phyloP scores from a whole-genome alignment of 2,329 filamentous ascomycete species.

The Cercospora zeina region DNA sequence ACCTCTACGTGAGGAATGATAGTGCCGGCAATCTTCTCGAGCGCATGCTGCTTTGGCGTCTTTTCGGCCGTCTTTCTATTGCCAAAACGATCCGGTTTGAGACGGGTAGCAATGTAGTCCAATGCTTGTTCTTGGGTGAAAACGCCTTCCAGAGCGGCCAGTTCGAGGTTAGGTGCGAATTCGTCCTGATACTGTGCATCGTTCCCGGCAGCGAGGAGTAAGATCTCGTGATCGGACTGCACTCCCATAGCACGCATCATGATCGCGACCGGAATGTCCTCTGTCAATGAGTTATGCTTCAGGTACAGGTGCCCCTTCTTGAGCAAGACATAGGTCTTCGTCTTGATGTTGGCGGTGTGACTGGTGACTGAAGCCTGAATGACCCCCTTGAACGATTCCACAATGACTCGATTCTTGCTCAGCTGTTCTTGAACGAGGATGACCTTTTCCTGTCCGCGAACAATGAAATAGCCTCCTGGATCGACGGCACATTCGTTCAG shows the following conservation, averaged over 20 bases:
- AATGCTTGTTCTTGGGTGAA: constrained; percentile 94
- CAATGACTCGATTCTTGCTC: constrained; percentile 98
- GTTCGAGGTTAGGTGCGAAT: constrained; percentile 93
- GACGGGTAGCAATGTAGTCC: constrained; percentile 82
- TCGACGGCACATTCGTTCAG: constrained; percentile 96
- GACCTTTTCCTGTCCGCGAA: constrained; percentile 96
- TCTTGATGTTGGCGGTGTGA: constrained; percentile 96
- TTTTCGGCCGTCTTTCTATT: constrained; percentile 57
- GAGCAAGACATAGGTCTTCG: constrained; percentile 91
- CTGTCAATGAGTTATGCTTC: constrained; percentile 87
- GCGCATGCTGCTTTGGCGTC: constrained; percentile 84
- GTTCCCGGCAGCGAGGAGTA: constrained; percentile 83
- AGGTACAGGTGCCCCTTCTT: constrained; percentile 92
- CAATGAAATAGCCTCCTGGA: constrained; percentile 96
- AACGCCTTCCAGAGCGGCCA: constrained; percentile 78
- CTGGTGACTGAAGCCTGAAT: constrained; percentile 96
- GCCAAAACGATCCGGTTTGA: constrained; percentile 75
- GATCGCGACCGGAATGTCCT: constrained; percentile 93
- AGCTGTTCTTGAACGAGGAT: constrained; percentile 97
- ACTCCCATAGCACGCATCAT: constrained; percentile 91
- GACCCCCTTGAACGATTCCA: constrained; percentile 91
- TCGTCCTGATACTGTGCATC: constrained; percentile 90
- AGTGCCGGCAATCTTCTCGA: constrained; percentile 88
- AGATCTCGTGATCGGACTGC: constrained; percentile 90
- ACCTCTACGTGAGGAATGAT: constrained; percentile 95